Evolutionary conservation across 2,329 filamentous ascomycete species (phyloP), one percentile per base, ranked within the genome.

Genomic region (Talaromyces sp.): DNA sequence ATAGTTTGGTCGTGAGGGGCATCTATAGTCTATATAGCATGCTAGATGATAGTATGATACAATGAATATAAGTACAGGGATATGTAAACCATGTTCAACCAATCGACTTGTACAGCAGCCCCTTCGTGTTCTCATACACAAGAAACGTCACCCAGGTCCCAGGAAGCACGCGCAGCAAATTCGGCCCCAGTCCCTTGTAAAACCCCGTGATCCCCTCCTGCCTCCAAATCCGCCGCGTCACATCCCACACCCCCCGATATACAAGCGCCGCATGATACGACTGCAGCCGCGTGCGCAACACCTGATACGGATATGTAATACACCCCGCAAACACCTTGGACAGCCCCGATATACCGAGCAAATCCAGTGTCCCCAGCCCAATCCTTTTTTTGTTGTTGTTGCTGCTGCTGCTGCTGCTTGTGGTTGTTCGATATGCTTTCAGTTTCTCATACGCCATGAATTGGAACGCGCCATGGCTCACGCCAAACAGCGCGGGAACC

Each of bases 141-240:
- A 99, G 76, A 72, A 99, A 98, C 1, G 93, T 98, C 58, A 97
- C 91, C 85, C 95, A 96, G 3, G 95, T 98, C 32, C 92, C 93
- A 3, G 95, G 95, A 74, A 99, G 81, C 29, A 98, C 95, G 63
- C 95, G 85, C 57, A 96, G 80, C n/a, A 96, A 83, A 66, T 93
- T 96, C 0, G 93, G 93, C 46, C 91, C 86, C 60, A 98, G 79
- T 1, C 95, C 95, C 65, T 93, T 91, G 75, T 98, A 99, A 75
- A 97, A 98, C 0, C 93, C 93, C 10, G 83, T 78, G 32, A 89
- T 62, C 0, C 95, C 93, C 71, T 97, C 93, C 66, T 90, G 88
- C 58, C 71, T 78, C 86, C 90, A 96, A 31, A 96, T 86, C 76
- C 89, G 86, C 61, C 71, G 73, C 59, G 89, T 81, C 11, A 93